phyloP scores from a whole-genome alignment of 805 yeast genomes.

The Saturnispora besseyi region DNA sequence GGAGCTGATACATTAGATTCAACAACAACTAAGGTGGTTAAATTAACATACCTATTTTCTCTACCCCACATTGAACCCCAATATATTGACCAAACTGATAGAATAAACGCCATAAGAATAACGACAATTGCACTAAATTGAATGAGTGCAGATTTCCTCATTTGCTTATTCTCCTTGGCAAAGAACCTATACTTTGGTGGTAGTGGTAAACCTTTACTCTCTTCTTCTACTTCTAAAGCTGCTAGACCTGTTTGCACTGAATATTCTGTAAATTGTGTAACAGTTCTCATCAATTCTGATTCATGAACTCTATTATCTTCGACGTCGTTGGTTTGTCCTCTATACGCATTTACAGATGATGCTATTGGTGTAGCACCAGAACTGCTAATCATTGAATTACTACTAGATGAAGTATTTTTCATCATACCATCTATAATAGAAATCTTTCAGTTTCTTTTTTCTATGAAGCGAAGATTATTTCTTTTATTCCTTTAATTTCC shows the following conservation, averaged over 20 bases:
- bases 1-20: slow-evolving; percentile 28
- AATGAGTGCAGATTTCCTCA: slow-evolving; percentile 12
- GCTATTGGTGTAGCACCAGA: background rate
- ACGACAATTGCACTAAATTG: slow-evolving; percentile 15
- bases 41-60: slow-evolving; percentile 23
- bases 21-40: slow-evolving; percentile 32
- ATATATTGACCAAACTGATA: slow-evolving; percentile 35
- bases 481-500: too few species aligned
- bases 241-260: slow-evolving; percentile 10
- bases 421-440: background rate
- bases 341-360: background rate
- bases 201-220: background rate
- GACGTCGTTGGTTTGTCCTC: background rate
- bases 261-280: slow-evolving; percentile 19
- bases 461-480: background rate
- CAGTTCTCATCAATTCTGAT: slow-evolving; percentile 14
- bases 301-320: background rate
- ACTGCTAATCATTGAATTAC: background rate
- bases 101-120: slow-evolving; percentile 29
- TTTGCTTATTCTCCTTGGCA: slow-evolving; percentile 11
- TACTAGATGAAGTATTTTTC: background rate
- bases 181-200: slow-evolving; percentile 14
- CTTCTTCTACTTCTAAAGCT: background rate
- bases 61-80: slow-evolving; percentile 40
- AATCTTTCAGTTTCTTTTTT: too few species aligned